Percentiles rank a stretch among this genome's conserved stretches.
Evolutionary conservation across 1,284 basidiomycete genomes (phyloP).

Genomic region (Ustilago crameri): DNA sequence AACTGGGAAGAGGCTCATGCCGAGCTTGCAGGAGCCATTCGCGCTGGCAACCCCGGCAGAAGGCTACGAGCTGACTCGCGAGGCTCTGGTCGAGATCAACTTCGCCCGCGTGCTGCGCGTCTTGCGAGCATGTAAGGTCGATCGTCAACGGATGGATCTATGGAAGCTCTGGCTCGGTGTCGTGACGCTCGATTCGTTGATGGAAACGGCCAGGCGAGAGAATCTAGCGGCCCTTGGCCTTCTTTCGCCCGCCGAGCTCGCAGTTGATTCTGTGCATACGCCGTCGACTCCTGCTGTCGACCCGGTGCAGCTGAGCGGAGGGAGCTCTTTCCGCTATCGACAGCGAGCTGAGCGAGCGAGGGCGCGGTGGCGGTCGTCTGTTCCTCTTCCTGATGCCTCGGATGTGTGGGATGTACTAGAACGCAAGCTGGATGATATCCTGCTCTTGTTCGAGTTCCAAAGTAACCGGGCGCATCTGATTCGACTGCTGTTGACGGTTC

Average conservation of each 20-base stretch:
- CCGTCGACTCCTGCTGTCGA: constrained; percentile 9
- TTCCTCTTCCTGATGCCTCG: constrained; percentile 34
- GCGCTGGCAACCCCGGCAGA: constrained; percentile 5
- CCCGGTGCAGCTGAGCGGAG: constrained; percentile 28
- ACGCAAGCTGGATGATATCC: constrained; percentile 50
- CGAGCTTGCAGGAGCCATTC: constrained; percentile 25
- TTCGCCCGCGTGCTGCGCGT: constrained; percentile 53
- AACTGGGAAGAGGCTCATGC: neutral
- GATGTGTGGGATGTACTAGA: constrained; percentile 63
- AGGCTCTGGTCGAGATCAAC: constrained; percentile 64
- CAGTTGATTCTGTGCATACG: constrained; percentile 4
- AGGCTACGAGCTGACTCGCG: constrained; percentile 51
- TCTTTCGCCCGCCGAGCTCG: constrained; percentile 8
- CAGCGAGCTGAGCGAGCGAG: constrained; percentile 33
- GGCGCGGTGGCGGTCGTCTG: constrained; percentile 38
- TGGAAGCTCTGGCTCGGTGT: constrained; percentile 64
- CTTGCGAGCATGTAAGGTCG: constrained; percentile 58
- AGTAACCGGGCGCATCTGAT: constrained; percentile 48
- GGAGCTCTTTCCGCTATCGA: constrained; percentile 39
- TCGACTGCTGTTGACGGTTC: constrained; percentile 47
- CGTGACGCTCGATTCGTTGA: constrained; percentile 30
- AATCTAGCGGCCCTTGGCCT: constrained; percentile 41
- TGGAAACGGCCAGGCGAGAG: constrained; percentile 28
- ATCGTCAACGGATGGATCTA: constrained; percentile 60
- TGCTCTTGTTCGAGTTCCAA: constrained; percentile 60